Percentiles rank a stretch among this genome's conserved stretches.
These are phyloP conservation scores for Pseudogymnoascus sp. DNA, from an alignment of 2,329 filamentous ascomycete genomes.

Conservation along the genomic window DNA sequence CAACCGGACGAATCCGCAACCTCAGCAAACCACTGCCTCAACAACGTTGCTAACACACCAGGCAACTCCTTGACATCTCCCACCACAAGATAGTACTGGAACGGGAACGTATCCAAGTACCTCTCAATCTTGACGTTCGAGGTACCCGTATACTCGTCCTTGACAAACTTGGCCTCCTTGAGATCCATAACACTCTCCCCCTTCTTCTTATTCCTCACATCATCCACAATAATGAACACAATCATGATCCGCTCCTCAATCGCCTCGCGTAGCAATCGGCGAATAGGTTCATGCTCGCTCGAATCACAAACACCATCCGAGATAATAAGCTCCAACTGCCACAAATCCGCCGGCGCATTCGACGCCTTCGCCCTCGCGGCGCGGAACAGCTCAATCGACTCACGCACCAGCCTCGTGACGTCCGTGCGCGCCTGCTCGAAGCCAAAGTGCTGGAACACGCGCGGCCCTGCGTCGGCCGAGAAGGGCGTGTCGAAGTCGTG, in stretches of 20 bases:
- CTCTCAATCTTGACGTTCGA: constrained; percentile 73
- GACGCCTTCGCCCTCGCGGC: constrained; percentile 54
- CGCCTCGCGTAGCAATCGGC: constrained; percentile 75
- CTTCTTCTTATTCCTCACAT: constrained; percentile 42
- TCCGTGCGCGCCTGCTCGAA: constrained; percentile 85
- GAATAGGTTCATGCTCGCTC: constrained; percentile 72
- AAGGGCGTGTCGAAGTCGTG: constrained; percentile 82
- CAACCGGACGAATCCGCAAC: constrained; percentile 33
- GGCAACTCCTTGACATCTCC: constrained; percentile 87
- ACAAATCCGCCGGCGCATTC: constrained; percentile 62
- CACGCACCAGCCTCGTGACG: constrained; percentile 67
- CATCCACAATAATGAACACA: constrained; percentile 94
- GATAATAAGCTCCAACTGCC: constrained; percentile 90
- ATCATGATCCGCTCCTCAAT: constrained; percentile 95
- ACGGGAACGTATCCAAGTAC: constrained; percentile 94
- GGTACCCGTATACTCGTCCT: constrained; percentile 49
- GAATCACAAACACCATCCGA: constrained; percentile 88
- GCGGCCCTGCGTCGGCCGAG: constrained; percentile 71
- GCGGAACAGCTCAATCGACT: constrained; percentile 75
- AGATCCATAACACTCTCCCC: constrained; percentile 75
- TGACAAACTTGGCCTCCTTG: constrained; percentile 76
- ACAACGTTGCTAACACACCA: constrained; percentile 72
- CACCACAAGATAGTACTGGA: constrained; percentile 94
- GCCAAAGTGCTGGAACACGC: constrained; percentile 74
- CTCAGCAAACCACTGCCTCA: constrained; percentile 93